phyloP scores from a whole-genome alignment of 345 rosid species.

The Combretum micranthum region DNA sequence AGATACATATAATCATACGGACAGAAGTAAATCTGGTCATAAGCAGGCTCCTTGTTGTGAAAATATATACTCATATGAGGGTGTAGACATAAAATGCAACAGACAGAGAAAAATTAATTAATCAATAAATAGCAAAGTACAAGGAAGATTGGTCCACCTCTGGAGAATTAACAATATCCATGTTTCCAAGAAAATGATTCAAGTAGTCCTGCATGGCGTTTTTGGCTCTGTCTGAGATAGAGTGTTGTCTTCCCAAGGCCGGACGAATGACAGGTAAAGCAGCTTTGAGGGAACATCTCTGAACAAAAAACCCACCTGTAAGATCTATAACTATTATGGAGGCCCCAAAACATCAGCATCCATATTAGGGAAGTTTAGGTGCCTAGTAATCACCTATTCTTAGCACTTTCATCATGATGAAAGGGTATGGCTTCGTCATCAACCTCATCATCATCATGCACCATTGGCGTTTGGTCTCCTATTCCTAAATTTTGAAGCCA shows the following conservation, averaged over 20 bases:
- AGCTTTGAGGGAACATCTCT: constrained; percentile 98
- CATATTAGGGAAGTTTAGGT: constrained; percentile 1
- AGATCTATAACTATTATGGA: constrained; percentile 15
- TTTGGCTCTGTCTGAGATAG: constrained; percentile 86
- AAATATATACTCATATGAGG: background rate
- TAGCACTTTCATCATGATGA: constrained; percentile 70
- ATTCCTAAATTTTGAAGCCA: constrained; percentile 99
- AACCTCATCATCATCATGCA: constrained; percentile 77
- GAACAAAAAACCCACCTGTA: constrained; percentile 38
- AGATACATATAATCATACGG: no score
- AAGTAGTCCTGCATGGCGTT: constrained; percentile 93
- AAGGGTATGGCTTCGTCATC: constrained; percentile 63
- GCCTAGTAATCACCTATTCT: constrained; percentile 54
- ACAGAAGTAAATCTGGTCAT: no score
- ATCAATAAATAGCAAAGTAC: background rate
- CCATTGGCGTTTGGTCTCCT: constrained; percentile 62
- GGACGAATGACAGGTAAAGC: constrained; percentile 94
- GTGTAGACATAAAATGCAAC: background rate
- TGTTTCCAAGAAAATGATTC: constrained; percentile 86
- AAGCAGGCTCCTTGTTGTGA: background rate
- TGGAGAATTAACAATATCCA: constrained; percentile 89
- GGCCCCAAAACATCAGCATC: constrained; percentile 6
- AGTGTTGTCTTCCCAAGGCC: constrained; percentile 79
- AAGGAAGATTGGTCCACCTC: constrained; percentile 51
- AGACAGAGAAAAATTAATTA: background rate